Conservation (phyloP, 129 eudicot genomes). For the Helianthus tuberosus region DNA sequence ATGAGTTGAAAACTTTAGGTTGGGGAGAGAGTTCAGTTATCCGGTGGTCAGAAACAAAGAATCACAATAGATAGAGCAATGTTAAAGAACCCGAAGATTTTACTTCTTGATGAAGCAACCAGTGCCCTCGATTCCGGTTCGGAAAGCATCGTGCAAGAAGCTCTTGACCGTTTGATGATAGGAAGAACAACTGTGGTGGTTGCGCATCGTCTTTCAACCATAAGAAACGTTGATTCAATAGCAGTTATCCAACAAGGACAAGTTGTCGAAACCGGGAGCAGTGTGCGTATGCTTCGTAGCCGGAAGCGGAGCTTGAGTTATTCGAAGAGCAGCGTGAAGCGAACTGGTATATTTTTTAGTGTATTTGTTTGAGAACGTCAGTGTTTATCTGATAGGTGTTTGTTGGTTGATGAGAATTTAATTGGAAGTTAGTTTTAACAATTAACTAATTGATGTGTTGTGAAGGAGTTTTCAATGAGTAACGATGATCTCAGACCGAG, state of each 20-base stretch:
- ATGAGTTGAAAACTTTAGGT: slow-evolving; percentile 45
- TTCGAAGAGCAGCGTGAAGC: too few relatives aligned
- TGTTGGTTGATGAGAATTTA: too few relatives aligned
- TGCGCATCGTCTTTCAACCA: slow-evolving; percentile 98
- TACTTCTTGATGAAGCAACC: slow-evolving; percentile 93
- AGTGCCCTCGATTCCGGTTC: slow-evolving; percentile 95
- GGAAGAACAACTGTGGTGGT: slow-evolving; percentile 95
- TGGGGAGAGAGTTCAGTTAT: slow-evolving; percentile 91
- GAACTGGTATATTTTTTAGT: too few relatives aligned
- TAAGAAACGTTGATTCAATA: slow-evolving; percentile 86
- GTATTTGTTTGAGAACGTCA: too few relatives aligned
- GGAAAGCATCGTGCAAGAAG: slow-evolving; percentile 95
- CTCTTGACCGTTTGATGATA: slow-evolving; percentile 90
- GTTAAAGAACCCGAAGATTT: slow-evolving; percentile 89
- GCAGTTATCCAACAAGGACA: slow-evolving; percentile 95
- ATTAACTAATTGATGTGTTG: too few relatives aligned
- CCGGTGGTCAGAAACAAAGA: slow-evolving; percentile 99
- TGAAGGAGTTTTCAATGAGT: too few relatives aligned
- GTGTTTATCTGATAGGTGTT: too few relatives aligned
- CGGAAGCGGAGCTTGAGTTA: too few relatives aligned
- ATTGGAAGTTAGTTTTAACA: too few relatives aligned
- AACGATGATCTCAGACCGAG: too few relatives aligned
- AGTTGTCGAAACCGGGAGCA: slow-evolving; percentile 86
- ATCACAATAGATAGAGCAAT: slow-evolving; percentile 96
- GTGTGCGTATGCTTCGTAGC: too few relatives aligned